phyloP scores from a whole-genome alignment of 805 yeast species.

The Monosporozyma siamensis region DNA sequence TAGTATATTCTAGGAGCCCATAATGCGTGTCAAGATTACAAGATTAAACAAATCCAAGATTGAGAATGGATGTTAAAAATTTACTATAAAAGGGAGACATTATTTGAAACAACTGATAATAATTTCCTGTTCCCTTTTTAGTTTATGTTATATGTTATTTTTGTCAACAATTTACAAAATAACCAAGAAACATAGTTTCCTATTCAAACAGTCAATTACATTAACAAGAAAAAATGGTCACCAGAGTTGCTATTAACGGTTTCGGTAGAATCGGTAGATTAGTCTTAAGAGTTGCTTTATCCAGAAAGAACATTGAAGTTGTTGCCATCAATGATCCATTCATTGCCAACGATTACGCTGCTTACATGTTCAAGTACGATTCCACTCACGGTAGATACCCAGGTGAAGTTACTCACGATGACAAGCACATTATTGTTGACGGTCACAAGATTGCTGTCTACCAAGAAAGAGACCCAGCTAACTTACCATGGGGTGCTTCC shows the following conservation, averaged over 20 bases:
- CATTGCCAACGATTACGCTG: constrained; percentile 59
- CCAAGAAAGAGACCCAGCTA: constrained; percentile 61
- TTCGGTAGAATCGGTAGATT: constrained; percentile 68
- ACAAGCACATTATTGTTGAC: constrained; percentile 42
- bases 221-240: constrained; percentile 15
- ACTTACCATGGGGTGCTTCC: constrained; percentile 57
- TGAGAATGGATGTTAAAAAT: too few relatives aligned
- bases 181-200: constrained; percentile 2
- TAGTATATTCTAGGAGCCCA: neutral
- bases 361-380: constrained; percentile 69
- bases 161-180: too few relatives aligned
- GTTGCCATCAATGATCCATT: constrained; percentile 65
- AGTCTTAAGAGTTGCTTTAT: constrained; percentile 52
- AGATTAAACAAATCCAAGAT: too few relatives aligned
- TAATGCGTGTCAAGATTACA: too few relatives aligned
- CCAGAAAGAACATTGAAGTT: constrained; percentile 44
- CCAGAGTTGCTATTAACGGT: constrained; percentile 56
- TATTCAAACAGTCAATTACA: neutral
- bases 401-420: constrained; percentile 50
- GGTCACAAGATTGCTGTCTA: constrained; percentile 42
- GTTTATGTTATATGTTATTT: too few relatives aligned
- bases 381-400: constrained; percentile 58
- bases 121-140: too few relatives aligned
- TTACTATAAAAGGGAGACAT: neutral
- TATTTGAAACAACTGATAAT: neutral